A percentile compares a stretch with the other conserved stretches of the same genome.
These are phyloP conservation scores for Aspergillus cavernicola DNA, from an alignment of 495 filamentous ascomycete genomes.

Conservation along the genomic window DNA sequence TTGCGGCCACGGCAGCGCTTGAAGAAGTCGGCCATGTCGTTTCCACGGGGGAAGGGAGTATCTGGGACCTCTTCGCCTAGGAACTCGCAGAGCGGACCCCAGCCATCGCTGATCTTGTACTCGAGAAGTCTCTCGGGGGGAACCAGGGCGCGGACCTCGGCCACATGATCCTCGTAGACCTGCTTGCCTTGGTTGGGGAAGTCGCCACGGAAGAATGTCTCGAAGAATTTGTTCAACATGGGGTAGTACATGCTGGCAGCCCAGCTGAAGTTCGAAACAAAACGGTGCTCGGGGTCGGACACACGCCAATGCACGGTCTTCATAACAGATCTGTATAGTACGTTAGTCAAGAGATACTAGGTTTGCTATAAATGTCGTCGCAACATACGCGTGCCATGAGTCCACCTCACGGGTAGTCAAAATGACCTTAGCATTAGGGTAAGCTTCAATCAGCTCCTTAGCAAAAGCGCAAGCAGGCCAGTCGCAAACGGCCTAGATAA, in stretches of 20 bases:
- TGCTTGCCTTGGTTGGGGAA: conserved; percentile 50
- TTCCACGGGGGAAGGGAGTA: conserved; percentile 42
- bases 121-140: conserved; percentile 54
- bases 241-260: conserved; percentile 56
- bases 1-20: conserved; percentile 56
- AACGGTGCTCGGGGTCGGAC: conserved; percentile 51
- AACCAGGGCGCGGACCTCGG: conserved; percentile 42
- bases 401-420: conserved; percentile 59
- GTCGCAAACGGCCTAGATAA: conserved; percentile 54
- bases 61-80: conserved; percentile 56
- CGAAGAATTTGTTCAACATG: conserved; percentile 58
- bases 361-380: background rate
- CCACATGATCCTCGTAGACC: conserved; percentile 46
- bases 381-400: conserved; percentile 50
- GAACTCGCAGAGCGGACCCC: conserved; percentile 66
- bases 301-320: conserved; percentile 53
- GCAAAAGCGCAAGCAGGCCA: conserved; percentile 64
- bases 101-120: conserved; percentile 62
- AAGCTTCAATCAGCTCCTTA: conserved; percentile 63
- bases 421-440: conserved; percentile 67
- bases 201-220: conserved; percentile 52
- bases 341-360: background rate
- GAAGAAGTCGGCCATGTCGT: conserved; percentile 57
- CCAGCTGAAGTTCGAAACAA: conserved; percentile 52
- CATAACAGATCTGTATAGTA: conserved; percentile 39